A percentile compares a stretch with the other conserved stretches of the same genome.
Conservation (phyloP, 441 rosid species). For the Aquilaria agallochum region DNA sequence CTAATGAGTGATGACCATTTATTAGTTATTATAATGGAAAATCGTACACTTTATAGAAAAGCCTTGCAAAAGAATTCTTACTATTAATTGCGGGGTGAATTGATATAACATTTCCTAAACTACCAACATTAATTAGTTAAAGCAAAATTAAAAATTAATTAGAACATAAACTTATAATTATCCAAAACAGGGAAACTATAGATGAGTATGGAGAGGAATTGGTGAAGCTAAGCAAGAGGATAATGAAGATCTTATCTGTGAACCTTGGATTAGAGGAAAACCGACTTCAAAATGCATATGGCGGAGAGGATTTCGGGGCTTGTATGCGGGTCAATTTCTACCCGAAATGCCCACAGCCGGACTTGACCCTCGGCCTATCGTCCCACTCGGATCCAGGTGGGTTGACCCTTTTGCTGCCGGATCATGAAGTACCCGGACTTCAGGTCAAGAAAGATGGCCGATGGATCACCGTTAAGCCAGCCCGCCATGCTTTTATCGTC, state of each 20-base stretch:
- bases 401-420: slow-evolving; percentile 76
- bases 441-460: slow-evolving; percentile 48
- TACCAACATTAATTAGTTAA: too few species aligned
- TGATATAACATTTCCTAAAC: too few species aligned
- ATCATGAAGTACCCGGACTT: slow-evolving; percentile 61
- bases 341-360: slow-evolving; percentile 87
- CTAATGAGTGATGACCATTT: too few species aligned
- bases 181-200: slow-evolving; percentile 45
- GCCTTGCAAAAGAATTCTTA: too few species aligned
- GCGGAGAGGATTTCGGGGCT: slow-evolving; percentile 62
- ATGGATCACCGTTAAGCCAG: slow-evolving; percentile 80
- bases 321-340: slow-evolving; percentile 76
- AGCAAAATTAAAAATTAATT: too few species aligned
- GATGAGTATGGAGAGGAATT: slow-evolving; percentile 72
- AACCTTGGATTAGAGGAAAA: slow-evolving; percentile 55
- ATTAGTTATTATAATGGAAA: too few species aligned
- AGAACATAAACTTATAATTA: too few species aligned
- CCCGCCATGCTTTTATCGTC: slow-evolving; percentile 65
- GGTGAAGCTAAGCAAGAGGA: slow-evolving; percentile 47
- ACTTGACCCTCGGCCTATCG: slow-evolving; percentile 78
- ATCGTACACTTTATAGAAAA: too few species aligned
- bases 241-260: slow-evolving; percentile 66
- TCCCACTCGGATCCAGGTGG: slow-evolving; percentile 93
- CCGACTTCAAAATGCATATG: slow-evolving; percentile 62
- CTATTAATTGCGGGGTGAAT: too few species aligned